These are phyloP conservation scores for Suhomyces coccinellae DNA, from an alignment of 1,139 yeast species.

Conservation along the genomic window DNA sequence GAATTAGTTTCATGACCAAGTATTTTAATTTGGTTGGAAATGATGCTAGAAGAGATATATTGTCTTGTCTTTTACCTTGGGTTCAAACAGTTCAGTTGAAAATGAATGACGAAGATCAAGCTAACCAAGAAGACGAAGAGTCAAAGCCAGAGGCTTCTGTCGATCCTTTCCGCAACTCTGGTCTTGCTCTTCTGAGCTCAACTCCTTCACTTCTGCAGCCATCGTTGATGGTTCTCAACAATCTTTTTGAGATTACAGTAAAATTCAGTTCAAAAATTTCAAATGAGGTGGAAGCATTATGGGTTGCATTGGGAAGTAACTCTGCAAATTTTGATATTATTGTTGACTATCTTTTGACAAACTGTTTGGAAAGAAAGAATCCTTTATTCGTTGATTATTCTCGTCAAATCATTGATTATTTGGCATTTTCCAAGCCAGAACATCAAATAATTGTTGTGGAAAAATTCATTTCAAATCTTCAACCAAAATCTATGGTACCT, in stretches of 20 bases:
- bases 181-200: background rate
- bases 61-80: slow-evolving; percentile 88
- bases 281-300: slow-evolving; percentile 86
- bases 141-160: background rate
- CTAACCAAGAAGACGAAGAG: slow-evolving; percentile 29
- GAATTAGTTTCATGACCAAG: slow-evolving; percentile 73
- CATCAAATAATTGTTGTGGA: slow-evolving; percentile 56
- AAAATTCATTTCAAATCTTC: slow-evolving; percentile 63
- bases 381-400: slow-evolving; percentile 76
- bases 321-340: slow-evolving; percentile 71
- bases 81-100: slow-evolving; percentile 73
- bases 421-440: slow-evolving; percentile 62
- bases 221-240: slow-evolving; percentile 77
- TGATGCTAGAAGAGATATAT: slow-evolving; percentile 66
- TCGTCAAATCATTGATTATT: slow-evolving; percentile 75
- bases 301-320: slow-evolving; percentile 86
- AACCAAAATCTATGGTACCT: slow-evolving; percentile 88
- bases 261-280: slow-evolving; percentile 71
- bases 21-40: slow-evolving; percentile 62
- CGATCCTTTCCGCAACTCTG: background rate
- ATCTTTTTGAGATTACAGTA: slow-evolving; percentile 81
- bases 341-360: slow-evolving; percentile 65
- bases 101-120: slow-evolving; percentile 23
- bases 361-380: slow-evolving; percentile 70
- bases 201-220: slow-evolving; percentile 24